Conservation (phyloP, 495 filamentous ascomycete species). For the Bacidia rubella region DNA sequence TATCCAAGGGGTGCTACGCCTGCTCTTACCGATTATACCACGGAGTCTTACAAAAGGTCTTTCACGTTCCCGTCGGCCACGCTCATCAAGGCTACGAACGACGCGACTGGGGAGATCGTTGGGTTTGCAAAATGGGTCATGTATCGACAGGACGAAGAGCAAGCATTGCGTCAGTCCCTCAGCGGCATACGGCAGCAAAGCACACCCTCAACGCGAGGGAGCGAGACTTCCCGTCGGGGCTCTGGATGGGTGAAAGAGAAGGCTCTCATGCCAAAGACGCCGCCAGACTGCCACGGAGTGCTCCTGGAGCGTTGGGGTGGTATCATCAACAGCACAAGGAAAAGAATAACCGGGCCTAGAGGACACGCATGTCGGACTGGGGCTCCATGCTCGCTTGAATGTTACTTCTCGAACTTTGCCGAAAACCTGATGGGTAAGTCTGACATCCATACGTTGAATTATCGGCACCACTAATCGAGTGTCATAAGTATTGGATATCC, state of each 20-base stretch:
- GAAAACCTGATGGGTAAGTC: slow-evolving; percentile 12
- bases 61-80: slow-evolving; percentile 10
- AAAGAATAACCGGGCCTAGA: slow-evolving; percentile 8
- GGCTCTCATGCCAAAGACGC: slow-evolving; percentile 3
- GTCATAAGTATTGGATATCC: slow-evolving; percentile 24
- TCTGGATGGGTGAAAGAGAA: slow-evolving; percentile 8
- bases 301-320: slow-evolving; percentile 12
- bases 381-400: slow-evolving; percentile 10
- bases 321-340: slow-evolving; percentile 11
- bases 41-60: slow-evolving; percentile 9
- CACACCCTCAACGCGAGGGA: not conserved
- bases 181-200: not conserved
- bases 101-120: slow-evolving; percentile 17
- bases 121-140: slow-evolving; percentile 18
- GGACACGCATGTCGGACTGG: slow-evolving; percentile 9
- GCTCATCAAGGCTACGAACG: slow-evolving; percentile 13
- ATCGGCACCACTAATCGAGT: not conserved
- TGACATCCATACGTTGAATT: not conserved
- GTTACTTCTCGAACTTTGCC: slow-evolving; percentile 13
- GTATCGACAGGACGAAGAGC: slow-evolving; percentile 10
- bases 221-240: not conserved
- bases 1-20: slow-evolving; percentile 14
- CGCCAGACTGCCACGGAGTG: slow-evolving; percentile 9
- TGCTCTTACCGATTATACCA: slow-evolving; percentile 9
- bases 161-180: not conserved